A percentile compares a stretch with the other conserved stretches of the same genome.
These are phyloP conservation scores for Apiospora phragmitis DNA, from an alignment of 2,329 filamentous ascomycete species.

Conservation along the genomic window DNA sequence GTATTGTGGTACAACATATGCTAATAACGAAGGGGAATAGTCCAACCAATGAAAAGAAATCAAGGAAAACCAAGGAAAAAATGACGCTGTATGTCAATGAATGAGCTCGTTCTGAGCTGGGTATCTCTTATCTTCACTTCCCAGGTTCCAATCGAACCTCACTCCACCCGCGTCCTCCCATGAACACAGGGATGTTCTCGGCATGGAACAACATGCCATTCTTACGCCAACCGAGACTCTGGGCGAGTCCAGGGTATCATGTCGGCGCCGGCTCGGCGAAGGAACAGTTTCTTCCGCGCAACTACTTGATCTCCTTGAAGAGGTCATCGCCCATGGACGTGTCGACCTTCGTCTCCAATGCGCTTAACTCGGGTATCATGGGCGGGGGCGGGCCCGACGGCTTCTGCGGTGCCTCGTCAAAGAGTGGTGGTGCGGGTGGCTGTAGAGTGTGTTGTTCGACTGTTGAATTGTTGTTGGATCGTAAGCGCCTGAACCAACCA, in stretches of 20 bases:
- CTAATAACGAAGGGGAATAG: conserved; percentile 5
- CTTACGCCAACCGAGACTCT: background rate
- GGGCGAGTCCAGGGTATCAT: background rate
- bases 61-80: conserved; percentile 24
- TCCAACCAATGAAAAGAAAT: conserved; percentile 11
- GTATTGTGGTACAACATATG: conserved; percentile 5
- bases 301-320: conserved; percentile 60
- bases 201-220: background rate
- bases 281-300: no score
- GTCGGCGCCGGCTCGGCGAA: background rate
- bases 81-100: conserved; percentile 31
- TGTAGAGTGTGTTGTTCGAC: conserved; percentile 21
- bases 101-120: conserved; percentile 34
- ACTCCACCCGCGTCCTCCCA: conserved; percentile 18
- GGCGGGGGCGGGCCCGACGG: conserved; percentile 54
- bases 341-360: conserved; percentile 51
- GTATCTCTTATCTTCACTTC: conserved; percentile 32
- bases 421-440: conserved; percentile 40
- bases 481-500: conserved; percentile 60
- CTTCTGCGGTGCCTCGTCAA: conserved; percentile 41
- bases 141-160: conserved; percentile 5
- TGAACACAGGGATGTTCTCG: conserved; percentile 4
- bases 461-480: conserved; percentile 36
- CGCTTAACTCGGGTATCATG: conserved; percentile 60
- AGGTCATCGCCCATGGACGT: conserved; percentile 51